A percentile compares a stretch with the other conserved stretches of the same genome.
Conservation (phyloP, 2,329 filamentous ascomycete species). For the Metarhizium guizhouense region DNA sequence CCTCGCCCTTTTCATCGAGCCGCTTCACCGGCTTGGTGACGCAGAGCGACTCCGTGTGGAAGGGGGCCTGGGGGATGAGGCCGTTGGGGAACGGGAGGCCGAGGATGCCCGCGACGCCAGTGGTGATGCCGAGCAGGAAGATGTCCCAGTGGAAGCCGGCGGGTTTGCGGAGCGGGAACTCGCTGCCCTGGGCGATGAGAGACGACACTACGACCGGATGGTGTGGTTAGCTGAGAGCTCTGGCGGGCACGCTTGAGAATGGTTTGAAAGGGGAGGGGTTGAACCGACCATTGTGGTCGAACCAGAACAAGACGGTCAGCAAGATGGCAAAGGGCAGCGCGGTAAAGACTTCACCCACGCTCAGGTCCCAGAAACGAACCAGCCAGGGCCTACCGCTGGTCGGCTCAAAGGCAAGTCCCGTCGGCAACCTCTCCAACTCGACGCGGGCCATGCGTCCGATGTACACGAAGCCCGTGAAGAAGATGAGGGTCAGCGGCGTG, state of each 20-base stretch:
- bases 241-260: too few relatives aligned
- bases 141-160: slow-evolving; percentile 82
- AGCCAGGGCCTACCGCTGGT: slow-evolving; percentile 68
- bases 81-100: slow-evolving; percentile 77
- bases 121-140: slow-evolving; percentile 71
- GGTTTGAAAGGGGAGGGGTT: background rate
- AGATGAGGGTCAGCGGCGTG: slow-evolving; percentile 71
- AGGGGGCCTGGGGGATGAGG: slow-evolving; percentile 74
- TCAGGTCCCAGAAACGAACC: slow-evolving; percentile 72
- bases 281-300: slow-evolving; percentile 70
- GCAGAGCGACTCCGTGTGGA: slow-evolving; percentile 72
- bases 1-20: slow-evolving; percentile 41
- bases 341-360: slow-evolving; percentile 64
- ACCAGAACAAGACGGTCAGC: slow-evolving; percentile 79
- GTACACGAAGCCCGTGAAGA: slow-evolving; percentile 86
- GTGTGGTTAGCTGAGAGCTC: too few relatives aligned
- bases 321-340: slow-evolving; percentile 82
- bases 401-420: slow-evolving; percentile 68
- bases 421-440: slow-evolving; percentile 62
- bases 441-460: slow-evolving; percentile 73
- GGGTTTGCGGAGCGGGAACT: slow-evolving; percentile 72
- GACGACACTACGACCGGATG: slow-evolving; percentile 52
- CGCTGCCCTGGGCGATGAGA: slow-evolving; percentile 73
- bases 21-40: slow-evolving; percentile 51
- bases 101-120: slow-evolving; percentile 64